Evolutionary conservation across 768 basidiomycete species (phyloP), one percentile per base, ranked within the genome.

Genomic region (Pleurotus sapidus): DNA sequence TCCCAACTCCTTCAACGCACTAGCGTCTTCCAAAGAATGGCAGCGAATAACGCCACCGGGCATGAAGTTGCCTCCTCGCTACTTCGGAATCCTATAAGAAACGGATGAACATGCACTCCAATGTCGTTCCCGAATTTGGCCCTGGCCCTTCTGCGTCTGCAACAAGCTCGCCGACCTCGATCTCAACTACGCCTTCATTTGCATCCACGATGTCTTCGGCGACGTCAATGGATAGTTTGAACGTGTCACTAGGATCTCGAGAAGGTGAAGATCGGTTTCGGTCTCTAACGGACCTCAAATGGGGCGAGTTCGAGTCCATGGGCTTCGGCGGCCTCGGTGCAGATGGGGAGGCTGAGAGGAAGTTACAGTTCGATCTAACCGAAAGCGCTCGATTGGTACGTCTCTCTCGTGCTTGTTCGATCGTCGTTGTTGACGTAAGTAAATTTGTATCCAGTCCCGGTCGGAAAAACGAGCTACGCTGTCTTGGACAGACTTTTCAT

Each of bases 341-440:
- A 9, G 24, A 66, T 11, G 67, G 49, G 8, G 64, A 59, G 6
- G 76, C 78, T 49, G 78, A 84, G 61, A 89, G 86, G 71, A 91
- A 91, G 71, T 78, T 98, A 30, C 84, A 93, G 66, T 98, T 99
- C 70, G 95, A 98, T 69, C 70, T 98, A 60, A 95, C 87, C 0
- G 97, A 98, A 73, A 81, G 86, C 56, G 95, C 95, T 23, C 79
- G 92, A 60, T 80, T 77, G 63, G 87, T 78, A 63, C 40, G 77
- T 64, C 49, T 49, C 11, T 59, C 51, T 56, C 25, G 57, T 34
- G 48, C 12, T 40, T 49, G 54, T 2, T 56, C 27, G 30, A 43
- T 57, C 25, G 4, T 12, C 9, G 2, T 40, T 30, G 18, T 46
- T 45, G 34, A 23, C n/a, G 56, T 54, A 37, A 18, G 14, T 57